Base-by-base conservation (phyloP, 2,329 filamentous ascomycete genomes). In the Diaporthe ampelina region DNA sequence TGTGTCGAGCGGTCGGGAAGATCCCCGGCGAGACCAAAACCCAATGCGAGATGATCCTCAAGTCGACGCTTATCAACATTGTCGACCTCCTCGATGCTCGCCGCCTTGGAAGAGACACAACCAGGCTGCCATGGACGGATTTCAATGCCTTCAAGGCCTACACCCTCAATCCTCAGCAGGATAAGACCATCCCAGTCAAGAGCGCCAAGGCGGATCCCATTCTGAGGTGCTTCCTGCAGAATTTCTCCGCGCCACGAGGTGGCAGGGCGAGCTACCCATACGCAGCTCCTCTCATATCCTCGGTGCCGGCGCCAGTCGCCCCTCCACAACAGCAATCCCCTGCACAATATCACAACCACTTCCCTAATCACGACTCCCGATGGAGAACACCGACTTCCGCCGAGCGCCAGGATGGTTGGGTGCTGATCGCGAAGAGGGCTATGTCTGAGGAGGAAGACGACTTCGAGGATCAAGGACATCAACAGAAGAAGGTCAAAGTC, bases 221-320 rank as follows among this genome's bases (percentile, higher is more conserved):
- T 5, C 4, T 71, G n/a, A 37, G 8, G 15, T 61, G 56, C 9
- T 71, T 71, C 32, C n/a, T 61, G 56, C 37, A 59, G 43, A 61
- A 50, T 6, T 59, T 70, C 61, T 3, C 26, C 4, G 24, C 2
- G 15, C 29, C 21, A 1, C 43, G 45, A n/a, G 19, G 3, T 21
- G 19, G 19, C 19, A 0, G 19, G 19, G 7, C 3, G 19, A 21
- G 91, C 72, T 86, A 89, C 73, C 90, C 91, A 50, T 92, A 89
- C 73, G 90, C 91, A 50, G 92, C 92, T 17, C 89, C 90, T 24
- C 82, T 87, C 21, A 87, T 89, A 10, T 92, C 92, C 80, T 88
- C 17, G 7, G 43, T 21, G 43, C 43, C 91, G 78, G 83, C 72
- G 35, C 40, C 70, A 15, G 71, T 65, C 24, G 48, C 54, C 19